Evolutionary conservation across 176 grass and related monocot species (phyloP), one percentile per base, ranked within the genome.

Genomic region (Oryza coarctata): DNA sequence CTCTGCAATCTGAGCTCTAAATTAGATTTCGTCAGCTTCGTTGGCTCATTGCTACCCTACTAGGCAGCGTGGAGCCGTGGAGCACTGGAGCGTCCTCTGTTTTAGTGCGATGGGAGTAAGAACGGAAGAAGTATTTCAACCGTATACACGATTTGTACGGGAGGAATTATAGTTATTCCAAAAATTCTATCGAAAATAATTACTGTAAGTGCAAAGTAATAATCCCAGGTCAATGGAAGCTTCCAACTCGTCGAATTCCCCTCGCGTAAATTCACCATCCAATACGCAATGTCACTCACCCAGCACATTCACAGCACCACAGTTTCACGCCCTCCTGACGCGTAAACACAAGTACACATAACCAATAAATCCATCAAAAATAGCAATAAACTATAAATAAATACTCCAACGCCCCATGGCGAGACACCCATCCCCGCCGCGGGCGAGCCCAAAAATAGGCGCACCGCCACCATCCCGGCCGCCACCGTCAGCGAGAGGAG

Each of bases 381-480:
- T 6, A 8, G 14, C 17, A 22, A 71, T 61, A 82, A 82, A 55
- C 50, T n/a, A 55, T 55, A 55, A 55, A 55, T 52, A 55, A 55
- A 20, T 55, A 22, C 20, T 22, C 50, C 20, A 20, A 5, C 32
- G 32, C 49, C 49, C 20, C 17, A 81, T 61, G 30, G 32, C 23
- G 32, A n/a, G 65, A 15, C 7, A n/a, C 17, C 50, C 20, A 55
- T 52, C 14, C 5, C 35, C 35, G 43, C 65, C 28, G 38, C 77
- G 63, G 38, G 7, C 66, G 33, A 25, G 36, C 69, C 25, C 69
- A 45, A 7, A 82, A 73, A 52, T 73, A 73, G 70, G 26, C 70
- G 41, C 41, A 4, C 50, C 34, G 15, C 34, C n/a, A 39, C 32
- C 57, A 14, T 20, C 65, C 34, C 27, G 4, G 34, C 22, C 34